A percentile compares a stretch with the other conserved stretches of the same genome.
These are phyloP conservation scores for Ganoderma meredithae DNA, from an alignment of 1,284 basidiomycete genomes.

Conservation along the genomic window DNA sequence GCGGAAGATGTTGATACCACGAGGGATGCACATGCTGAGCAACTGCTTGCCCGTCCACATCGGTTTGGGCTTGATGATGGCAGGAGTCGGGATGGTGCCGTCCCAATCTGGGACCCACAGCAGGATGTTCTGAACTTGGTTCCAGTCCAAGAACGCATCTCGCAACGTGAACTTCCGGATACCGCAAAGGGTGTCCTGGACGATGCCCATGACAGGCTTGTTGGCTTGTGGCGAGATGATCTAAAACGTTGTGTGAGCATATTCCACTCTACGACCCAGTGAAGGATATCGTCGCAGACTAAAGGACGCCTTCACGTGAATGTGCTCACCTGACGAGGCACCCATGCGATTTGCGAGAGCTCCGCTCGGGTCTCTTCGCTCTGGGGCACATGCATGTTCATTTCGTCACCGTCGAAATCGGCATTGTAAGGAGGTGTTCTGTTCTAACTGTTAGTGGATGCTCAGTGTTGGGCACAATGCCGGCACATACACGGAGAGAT, in stretches of 20 bases:
- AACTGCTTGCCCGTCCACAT: slow-evolving; percentile 99
- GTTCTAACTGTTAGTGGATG: slow-evolving; percentile 32
- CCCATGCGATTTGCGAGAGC: slow-evolving; percentile 98
- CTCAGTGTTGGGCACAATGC: too few relatives aligned
- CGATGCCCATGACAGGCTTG: slow-evolving; percentile 99
- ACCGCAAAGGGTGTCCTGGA: slow-evolving; percentile 98
- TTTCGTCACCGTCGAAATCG: slow-evolving; percentile 99
- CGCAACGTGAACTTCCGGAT: slow-evolving; percentile 97
- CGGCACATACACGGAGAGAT: slow-evolving; percentile 88
- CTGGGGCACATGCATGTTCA: slow-evolving; percentile 99
- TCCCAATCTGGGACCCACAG: slow-evolving; percentile 99
- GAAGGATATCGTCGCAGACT: slow-evolving; percentile 29
- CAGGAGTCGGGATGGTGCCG: slow-evolving; percentile 90
- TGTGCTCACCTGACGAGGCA: slow-evolving; percentile 83
- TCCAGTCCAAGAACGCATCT: slow-evolving; percentile 94
- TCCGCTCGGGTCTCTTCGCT: slow-evolving; percentile 99
- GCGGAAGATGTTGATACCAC: slow-evolving; percentile 94
- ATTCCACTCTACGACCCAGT: neutral
- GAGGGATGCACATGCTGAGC: slow-evolving; percentile 91
- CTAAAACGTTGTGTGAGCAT: slow-evolving; percentile 48
- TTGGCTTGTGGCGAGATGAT: slow-evolving; percentile 99
- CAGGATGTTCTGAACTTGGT: slow-evolving; percentile 94
- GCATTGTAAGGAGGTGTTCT: slow-evolving; percentile 93
- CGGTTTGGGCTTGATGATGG: slow-evolving; percentile 96
- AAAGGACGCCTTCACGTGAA: neutral